Conservation (phyloP, 441 rosid genomes). For the Jatropha multifida region DNA sequence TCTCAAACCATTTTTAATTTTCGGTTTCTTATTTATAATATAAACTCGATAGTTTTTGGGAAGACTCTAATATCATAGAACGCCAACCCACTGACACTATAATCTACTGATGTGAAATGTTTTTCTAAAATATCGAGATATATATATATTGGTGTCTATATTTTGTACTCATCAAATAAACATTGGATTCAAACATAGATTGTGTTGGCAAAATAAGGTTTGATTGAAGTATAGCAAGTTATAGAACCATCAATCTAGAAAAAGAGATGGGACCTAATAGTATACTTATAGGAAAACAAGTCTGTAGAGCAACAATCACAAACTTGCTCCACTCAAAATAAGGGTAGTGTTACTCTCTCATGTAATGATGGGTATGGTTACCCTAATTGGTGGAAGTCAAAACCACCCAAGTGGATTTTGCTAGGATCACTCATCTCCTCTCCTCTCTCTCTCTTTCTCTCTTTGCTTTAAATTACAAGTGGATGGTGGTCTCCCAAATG, state of each 20-base stretch:
- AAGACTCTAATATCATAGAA: too few species aligned
- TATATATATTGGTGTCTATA: too few species aligned
- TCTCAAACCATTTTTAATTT: slow-evolving; percentile 15
- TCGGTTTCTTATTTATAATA: too few species aligned
- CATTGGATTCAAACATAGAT: slow-evolving; percentile 14
- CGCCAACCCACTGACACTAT: too few species aligned
- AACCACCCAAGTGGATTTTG: slow-evolving; percentile 34
- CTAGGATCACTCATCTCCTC: background rate
- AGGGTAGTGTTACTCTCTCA: slow-evolving; percentile 8
- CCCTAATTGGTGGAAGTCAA: slow-evolving; percentile 43
- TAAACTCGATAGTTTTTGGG: too few species aligned
- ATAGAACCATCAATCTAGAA: slow-evolving; percentile 10
- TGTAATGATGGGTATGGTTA: slow-evolving; percentile 31
- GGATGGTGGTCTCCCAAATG: slow-evolving; percentile 39
- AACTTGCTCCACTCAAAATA: slow-evolving; percentile 23
- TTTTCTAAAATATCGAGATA: too few species aligned
- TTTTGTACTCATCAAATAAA: background rate
- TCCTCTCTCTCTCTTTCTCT: background rate
- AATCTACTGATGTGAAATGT: too few species aligned
- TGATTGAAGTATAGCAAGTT: background rate
- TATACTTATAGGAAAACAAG: background rate
- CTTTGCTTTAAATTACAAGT: slow-evolving; percentile 8
- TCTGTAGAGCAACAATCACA: slow-evolving; percentile 16
- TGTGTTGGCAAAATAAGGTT: slow-evolving; percentile 15
- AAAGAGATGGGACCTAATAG: slow-evolving; percentile 18